Evolutionary conservation across 306 rosid species (phyloP).

Genomic region (Inga laurina): DNA sequence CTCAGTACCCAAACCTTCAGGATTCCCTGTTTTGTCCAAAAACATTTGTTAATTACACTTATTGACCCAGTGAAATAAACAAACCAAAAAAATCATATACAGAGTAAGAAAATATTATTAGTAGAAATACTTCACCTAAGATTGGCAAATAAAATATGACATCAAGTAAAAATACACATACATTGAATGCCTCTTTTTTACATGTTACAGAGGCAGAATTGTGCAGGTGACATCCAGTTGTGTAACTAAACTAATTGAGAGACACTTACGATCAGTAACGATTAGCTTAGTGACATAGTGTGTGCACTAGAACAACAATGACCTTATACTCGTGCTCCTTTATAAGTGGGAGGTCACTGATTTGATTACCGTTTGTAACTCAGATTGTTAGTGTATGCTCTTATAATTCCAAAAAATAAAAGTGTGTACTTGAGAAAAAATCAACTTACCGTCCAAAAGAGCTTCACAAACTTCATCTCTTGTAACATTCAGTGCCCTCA

Average conservation of each 20-base stretch:
- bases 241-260: background rate
- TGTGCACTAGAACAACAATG: background rate
- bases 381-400: too few species aligned
- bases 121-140: background rate
- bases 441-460: constrained; percentile 78
- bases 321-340: too few species aligned
- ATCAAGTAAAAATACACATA: background rate
- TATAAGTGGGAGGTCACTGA: too few species aligned
- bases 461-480: constrained; percentile 94
- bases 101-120: background rate
- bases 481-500: constrained; percentile 93
- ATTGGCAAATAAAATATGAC: constrained; percentile 6
- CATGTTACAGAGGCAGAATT: background rate
- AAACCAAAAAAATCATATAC: constrained; percentile 7
- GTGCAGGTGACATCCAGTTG: background rate
- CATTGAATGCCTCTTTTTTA: background rate
- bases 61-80: background rate
- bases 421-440: constrained; percentile 1
- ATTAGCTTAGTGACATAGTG: background rate
- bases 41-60: background rate
- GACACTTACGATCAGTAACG: background rate
- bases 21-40: constrained; percentile 64
- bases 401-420: too few species aligned
- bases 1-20: constrained; percentile 93
- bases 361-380: too few species aligned